Percentiles rank a stretch among this genome's conserved stretches.
Conservation (phyloP, 148 eudicot species). For the Dysphania ambrosioides region DNA sequence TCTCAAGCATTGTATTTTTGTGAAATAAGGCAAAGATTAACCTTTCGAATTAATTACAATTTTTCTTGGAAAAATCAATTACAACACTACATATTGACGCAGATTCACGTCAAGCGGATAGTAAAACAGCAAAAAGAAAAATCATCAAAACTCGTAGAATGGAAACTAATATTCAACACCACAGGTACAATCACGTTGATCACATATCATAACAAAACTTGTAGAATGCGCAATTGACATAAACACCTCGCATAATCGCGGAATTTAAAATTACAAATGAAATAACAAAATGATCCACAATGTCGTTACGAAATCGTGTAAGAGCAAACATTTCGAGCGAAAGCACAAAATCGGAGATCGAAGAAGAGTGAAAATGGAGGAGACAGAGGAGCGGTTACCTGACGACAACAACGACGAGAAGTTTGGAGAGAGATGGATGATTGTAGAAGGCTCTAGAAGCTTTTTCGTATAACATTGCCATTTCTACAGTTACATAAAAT, state of each 20-base stretch:
- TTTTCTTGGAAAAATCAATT: too few species aligned
- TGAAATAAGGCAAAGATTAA: too few species aligned
- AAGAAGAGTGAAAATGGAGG: neutral
- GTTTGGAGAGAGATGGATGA: conserved; percentile 42
- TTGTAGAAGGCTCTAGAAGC: conserved; percentile 43
- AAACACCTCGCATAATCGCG: neutral
- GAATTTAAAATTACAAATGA: neutral
- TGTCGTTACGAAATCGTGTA: too few species aligned
- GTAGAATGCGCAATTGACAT: too few species aligned
- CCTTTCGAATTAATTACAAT: too few species aligned
- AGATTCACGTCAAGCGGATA: neutral
- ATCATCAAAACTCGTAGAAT: neutral
- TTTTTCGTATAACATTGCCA: conserved; percentile 33
- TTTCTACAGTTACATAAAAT: neutral
- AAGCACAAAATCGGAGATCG: neutral
- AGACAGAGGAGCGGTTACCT: conserved; percentile 27
- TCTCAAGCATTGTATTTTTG: too few species aligned
- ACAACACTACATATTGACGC: too few species aligned
- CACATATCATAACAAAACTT: too few species aligned
- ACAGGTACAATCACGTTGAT: neutral
- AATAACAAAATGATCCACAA: too few species aligned
- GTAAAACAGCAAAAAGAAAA: neutral
- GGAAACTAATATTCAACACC: neutral
- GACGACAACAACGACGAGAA: conserved; percentile 53
- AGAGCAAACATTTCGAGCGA: too few species aligned